phyloP scores from a whole-genome alignment of 2,329 filamentous ascomycete species.

The Elsinoe perseae region DNA sequence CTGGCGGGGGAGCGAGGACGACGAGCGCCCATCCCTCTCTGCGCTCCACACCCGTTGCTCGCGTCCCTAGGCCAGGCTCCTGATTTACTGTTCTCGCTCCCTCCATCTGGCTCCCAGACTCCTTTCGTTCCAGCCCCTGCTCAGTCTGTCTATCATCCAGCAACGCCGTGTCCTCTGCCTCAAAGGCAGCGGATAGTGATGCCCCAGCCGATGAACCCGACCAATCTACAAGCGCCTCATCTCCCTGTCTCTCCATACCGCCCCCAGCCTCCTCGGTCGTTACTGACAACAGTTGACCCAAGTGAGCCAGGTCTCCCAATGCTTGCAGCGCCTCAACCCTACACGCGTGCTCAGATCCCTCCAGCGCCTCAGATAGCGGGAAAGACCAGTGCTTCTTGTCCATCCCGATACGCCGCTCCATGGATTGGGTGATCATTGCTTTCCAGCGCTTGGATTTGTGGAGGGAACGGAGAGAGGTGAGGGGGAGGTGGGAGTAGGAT shows the following conservation, averaged over 20 bases:
- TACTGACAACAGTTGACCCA: neutral
- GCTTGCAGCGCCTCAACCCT: neutral
- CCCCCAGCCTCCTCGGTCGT: neutral
- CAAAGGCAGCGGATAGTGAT: too few relatives aligned
- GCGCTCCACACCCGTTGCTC: neutral
- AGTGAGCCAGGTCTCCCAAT: neutral
- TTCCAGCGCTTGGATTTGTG: neutral
- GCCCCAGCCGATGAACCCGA: too few relatives aligned
- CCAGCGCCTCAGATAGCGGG: neutral
- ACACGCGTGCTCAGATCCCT: neutral
- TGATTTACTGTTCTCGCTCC: too few relatives aligned
- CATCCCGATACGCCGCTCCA: neutral
- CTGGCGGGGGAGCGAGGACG: neutral
- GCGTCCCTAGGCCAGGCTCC: too few relatives aligned
- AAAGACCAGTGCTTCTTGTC: neutral
- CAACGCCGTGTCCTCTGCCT: too few relatives aligned
- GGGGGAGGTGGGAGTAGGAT: constrained; percentile 4
- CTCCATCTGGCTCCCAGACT: too few relatives aligned
- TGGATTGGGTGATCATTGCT: neutral
- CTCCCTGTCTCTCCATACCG: neutral
- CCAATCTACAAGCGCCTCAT: too few relatives aligned
- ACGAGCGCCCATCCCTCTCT: neutral
- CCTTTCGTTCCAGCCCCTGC: too few relatives aligned
- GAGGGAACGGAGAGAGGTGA: neutral
- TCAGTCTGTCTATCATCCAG: too few relatives aligned